phyloP scores from a whole-genome alignment of 495 filamentous ascomycete species.

The Penicillium salamii region DNA sequence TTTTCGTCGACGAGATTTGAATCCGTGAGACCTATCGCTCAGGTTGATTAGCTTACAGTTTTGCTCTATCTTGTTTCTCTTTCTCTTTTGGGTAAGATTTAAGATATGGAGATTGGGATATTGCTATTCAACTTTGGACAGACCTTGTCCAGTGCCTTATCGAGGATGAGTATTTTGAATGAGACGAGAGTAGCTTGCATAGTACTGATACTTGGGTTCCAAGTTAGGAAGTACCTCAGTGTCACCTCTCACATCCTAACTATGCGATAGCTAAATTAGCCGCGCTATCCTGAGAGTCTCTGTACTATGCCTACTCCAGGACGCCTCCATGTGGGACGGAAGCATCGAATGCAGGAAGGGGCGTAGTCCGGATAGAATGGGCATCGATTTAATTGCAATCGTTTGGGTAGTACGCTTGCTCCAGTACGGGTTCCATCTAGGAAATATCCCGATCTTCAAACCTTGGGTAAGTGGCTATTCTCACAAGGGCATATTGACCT shows the following conservation, averaged over 20 bases:
- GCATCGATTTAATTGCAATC: background rate
- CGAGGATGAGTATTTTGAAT: background rate
- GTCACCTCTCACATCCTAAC: background rate
- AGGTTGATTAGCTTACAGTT: background rate
- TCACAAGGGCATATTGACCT: no score
- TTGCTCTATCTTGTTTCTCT: background rate
- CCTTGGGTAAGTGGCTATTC: no score
- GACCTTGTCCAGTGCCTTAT: no score
- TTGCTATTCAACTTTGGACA: no score
- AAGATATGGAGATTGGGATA: no score
- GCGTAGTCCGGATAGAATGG: slow-evolving; percentile 6
- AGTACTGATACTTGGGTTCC: no score
- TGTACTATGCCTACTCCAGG: no score
- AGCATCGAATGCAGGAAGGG: background rate
- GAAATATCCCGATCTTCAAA: no score
- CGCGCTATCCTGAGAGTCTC: slow-evolving; percentile 13
- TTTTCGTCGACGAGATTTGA: slow-evolving; percentile 17
- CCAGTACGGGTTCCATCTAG: no score
- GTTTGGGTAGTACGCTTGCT: no score
- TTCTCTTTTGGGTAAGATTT: background rate
- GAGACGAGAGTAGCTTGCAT: background rate
- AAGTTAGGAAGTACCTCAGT: background rate
- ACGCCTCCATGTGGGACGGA: slow-evolving; percentile 16
- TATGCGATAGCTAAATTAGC: slow-evolving; percentile 14
- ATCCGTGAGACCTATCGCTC: slow-evolving; percentile 14